Conservation (phyloP, 2,329 filamentous ascomycete species). For the Colletotrichum graminicola region DNA sequence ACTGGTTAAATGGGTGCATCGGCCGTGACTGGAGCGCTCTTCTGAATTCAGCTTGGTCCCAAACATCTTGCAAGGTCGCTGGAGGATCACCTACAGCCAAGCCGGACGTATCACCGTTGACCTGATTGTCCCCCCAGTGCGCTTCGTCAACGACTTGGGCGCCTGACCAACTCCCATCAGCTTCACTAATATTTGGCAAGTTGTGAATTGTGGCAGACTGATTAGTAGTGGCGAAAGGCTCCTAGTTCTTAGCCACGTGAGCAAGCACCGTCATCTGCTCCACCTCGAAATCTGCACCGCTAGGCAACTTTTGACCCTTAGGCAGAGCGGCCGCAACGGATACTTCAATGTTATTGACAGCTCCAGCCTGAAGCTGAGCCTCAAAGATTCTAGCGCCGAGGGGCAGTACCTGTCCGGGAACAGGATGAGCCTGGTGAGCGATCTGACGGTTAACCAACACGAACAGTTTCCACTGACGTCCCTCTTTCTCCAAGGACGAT, state of each 20-base stretch:
- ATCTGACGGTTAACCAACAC: slow-evolving; percentile 77
- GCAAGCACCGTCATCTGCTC: slow-evolving; percentile 84
- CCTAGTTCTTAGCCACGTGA: slow-evolving; percentile 70
- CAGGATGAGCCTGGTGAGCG: slow-evolving; percentile 63
- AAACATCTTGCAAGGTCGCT: slow-evolving; percentile 28
- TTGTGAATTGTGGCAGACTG: neutral
- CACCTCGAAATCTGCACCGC: slow-evolving; percentile 76
- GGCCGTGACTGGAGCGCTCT: slow-evolving; percentile 3
- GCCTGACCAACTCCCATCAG: neutral
- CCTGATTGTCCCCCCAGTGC: neutral
- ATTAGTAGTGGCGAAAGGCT: slow-evolving; percentile 14
- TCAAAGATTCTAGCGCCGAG: slow-evolving; percentile 79
- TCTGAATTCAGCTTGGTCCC: slow-evolving; percentile 35
- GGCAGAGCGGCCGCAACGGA: slow-evolving; percentile 80
- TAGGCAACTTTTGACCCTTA: slow-evolving; percentile 66
- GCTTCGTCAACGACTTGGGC: neutral
- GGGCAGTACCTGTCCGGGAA: slow-evolving; percentile 66
- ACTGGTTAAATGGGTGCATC: slow-evolving; percentile 1
- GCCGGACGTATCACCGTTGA: slow-evolving; percentile 5
- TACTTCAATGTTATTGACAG: slow-evolving; percentile 80
- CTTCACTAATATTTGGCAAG: neutral
- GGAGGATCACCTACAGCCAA: slow-evolving; percentile 28
- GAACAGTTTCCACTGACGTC: slow-evolving; percentile 82
- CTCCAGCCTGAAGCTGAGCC: slow-evolving; percentile 74
- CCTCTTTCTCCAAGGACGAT: slow-evolving; percentile 67